Percentiles rank a stretch among this genome's conserved stretches.
Evolutionary conservation across 345 rosid genomes (phyloP).

Genomic region (Eutrema yunnanense): DNA sequence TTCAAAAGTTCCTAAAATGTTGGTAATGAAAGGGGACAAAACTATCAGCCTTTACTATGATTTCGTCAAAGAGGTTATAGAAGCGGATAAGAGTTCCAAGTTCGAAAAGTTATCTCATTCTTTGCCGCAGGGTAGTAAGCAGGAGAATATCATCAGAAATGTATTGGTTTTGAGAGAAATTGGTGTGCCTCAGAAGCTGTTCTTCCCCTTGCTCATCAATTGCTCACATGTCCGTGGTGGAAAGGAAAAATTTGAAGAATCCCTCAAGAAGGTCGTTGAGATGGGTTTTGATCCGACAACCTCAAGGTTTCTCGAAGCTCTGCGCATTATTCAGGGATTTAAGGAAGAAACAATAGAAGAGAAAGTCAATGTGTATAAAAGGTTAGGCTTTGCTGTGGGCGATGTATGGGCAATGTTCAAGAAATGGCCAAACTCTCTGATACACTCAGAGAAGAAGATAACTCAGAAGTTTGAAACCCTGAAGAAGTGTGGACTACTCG

Average conservation of each 20-base stretch:
- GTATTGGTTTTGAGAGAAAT: not conserved
- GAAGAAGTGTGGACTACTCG: not conserved
- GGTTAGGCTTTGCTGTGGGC: conserved; percentile 23
- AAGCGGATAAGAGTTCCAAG: not conserved
- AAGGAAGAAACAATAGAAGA: not conserved
- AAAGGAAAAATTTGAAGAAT: not conserved
- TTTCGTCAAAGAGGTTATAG: not conserved
- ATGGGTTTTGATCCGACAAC: not conserved
- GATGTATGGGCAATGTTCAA: conserved; percentile 18
- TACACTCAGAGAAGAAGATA: conserved; percentile 4
- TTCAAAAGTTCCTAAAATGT: not conserved
- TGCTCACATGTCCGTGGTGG: not conserved
- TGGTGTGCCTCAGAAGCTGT: not conserved
- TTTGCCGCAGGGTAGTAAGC: not conserved
- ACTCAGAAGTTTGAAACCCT: not conserved
- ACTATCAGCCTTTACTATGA: not conserved
- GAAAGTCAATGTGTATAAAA: not conserved
- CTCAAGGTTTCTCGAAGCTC: not conserved
- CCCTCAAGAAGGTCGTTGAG: not conserved
- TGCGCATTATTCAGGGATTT: not conserved
- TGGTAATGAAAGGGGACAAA: not conserved
- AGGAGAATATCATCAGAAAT: not conserved
- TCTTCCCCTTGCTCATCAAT: not conserved
- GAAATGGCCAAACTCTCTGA: conserved; percentile 5
- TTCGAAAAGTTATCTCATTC: not conserved